Evolutionary conservation across 2,329 filamentous ascomycete species (phyloP), one percentile per base, ranked within the genome.

Genomic region (Trichophyton verrucosum): DNA sequence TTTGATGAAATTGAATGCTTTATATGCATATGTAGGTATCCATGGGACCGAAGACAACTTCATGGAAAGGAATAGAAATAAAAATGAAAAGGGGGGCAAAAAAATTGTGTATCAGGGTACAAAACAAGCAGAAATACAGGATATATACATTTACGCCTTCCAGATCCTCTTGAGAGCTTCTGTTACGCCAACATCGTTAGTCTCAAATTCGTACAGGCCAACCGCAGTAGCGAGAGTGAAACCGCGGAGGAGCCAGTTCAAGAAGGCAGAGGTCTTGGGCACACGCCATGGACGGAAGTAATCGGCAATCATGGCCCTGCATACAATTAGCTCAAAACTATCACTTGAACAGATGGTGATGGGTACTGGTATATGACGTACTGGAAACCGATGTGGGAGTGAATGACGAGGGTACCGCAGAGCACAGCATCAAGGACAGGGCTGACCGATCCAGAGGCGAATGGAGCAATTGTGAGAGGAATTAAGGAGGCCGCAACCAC

Each of bases 121-220:
- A 55, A 36, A 36, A 55, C 11, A 30, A 8, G 6, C 27, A 30
- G 22, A 30, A 55, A 55, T 33, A 55, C 40, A 59, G 27, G 42
- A 66, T 68, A 59, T 61, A 55, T 67, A 64, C 64, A 68, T 65
- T 62, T 60, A 76, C 70, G 94, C 92, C 70, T 82, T 89, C 94
- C 94, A 99, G 64, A 97, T 79, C 72, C 88, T 84, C 82, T 88
- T 90, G 66, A 96, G 81, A 36, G 86, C 87, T 81, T 95, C 92
- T 7, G 91, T 96, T 63, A 99, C 75, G 66, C 94, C 94, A 59
- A 99, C 90, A 68, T 99, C 94, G 72, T 96, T 97, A 36, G 94
- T 99, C 85, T 99, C 94, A 70, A 97, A 97, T 76, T 97, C 92
- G 78, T 99, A 99, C 70, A 97, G 81, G 61, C 91, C 91, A 66